Evolutionary conservation across 805 yeast genomes (phyloP), one percentile per base, ranked within the genome.

Genomic region (Yarrowia sp.): DNA sequence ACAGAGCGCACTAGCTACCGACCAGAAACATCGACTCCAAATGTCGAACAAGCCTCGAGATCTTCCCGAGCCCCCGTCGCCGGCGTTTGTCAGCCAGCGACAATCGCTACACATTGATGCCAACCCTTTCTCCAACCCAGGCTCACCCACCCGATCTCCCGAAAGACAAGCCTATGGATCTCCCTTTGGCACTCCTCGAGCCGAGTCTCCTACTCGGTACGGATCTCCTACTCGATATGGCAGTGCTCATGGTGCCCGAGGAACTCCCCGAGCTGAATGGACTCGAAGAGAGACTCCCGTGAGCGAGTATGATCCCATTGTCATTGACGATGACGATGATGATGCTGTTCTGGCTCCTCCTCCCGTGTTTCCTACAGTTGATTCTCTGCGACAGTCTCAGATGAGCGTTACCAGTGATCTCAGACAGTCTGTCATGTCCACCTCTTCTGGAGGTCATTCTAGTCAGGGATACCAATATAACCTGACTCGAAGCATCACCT

Each of bases 261-360:
- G 55, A 55, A 85, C 90, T 8, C 86, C 89, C 10, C 82, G 96
- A 77, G 87, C 91, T 50, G 85, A 83, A 64, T 89, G 84, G 73
- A 88, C 95, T 2, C 80, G 85, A 67, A 78, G 86, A 72, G 93
- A 90, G 76, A 88, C 96, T 0, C 95, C 97, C 42, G 71, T 68
- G n/a, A 67, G 69, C 12, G 72, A 69, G 50, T 72, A 64, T 32
- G 70, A 71, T 38, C 74, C 74, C 36, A 73, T 72, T 65, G 71
- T 64, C 12, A 71, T 71, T 63, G 74, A 73, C 53, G 72, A 70
- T 16, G 69, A 63, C 15, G 68, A 65, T 16, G 68, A 52, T 14
- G 53, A 41, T 19, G 19, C 41, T 10, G 52, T 65, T 22, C 38
- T 43, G 19, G 68, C 50, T 32, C 56, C 69, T 12, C 69, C 69